phyloP scores from a whole-genome alignment of 1,284 basidiomycete genomes.

The Leccinum cinnamomeum region DNA sequence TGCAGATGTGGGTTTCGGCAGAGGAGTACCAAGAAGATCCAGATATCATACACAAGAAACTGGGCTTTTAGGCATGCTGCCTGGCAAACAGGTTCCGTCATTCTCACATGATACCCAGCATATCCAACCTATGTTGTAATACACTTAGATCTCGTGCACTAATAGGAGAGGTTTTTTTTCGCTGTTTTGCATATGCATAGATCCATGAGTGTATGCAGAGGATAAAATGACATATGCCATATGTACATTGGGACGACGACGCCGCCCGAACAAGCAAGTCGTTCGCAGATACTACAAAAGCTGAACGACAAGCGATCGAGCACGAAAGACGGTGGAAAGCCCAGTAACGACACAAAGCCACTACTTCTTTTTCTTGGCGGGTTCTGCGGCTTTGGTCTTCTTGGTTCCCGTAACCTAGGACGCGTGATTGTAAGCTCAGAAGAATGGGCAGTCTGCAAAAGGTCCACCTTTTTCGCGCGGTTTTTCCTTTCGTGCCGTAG shows the following conservation, averaged over 20 bases:
- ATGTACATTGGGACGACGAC: slow-evolving; percentile 34
- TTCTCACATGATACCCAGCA: slow-evolving; percentile 33
- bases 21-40: slow-evolving; percentile 99
- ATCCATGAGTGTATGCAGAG: slow-evolving; percentile 39
- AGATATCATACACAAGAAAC: slow-evolving; percentile 94
- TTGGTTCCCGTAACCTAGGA: slow-evolving; percentile 86
- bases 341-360: slow-evolving; percentile 12
- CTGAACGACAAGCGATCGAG: slow-evolving; percentile 41
- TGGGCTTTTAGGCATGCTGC: slow-evolving; percentile 56
- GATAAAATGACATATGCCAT: slow-evolving; percentile 41
- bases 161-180: slow-evolving; percentile 34
- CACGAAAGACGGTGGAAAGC: slow-evolving; percentile 29
- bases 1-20: slow-evolving; percentile 97
- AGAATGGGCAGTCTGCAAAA: slow-evolving; percentile 17
- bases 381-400: slow-evolving; percentile 90
- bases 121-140: slow-evolving; percentile 35
- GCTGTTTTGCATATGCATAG: slow-evolving; percentile 43
- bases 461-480: slow-evolving; percentile 88
- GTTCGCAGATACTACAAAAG: slow-evolving; percentile 33
- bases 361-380: slow-evolving; percentile 87
- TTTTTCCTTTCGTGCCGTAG: slow-evolving; percentile 99
- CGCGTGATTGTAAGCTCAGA: slow-evolving; percentile 9
- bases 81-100: slow-evolving; percentile 11
- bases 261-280: no score
- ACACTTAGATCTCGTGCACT: slow-evolving; percentile 30